Evolutionary conservation across 2,329 filamentous ascomycete species (phyloP).

Genomic region (Alternaria arborescens): DNA sequence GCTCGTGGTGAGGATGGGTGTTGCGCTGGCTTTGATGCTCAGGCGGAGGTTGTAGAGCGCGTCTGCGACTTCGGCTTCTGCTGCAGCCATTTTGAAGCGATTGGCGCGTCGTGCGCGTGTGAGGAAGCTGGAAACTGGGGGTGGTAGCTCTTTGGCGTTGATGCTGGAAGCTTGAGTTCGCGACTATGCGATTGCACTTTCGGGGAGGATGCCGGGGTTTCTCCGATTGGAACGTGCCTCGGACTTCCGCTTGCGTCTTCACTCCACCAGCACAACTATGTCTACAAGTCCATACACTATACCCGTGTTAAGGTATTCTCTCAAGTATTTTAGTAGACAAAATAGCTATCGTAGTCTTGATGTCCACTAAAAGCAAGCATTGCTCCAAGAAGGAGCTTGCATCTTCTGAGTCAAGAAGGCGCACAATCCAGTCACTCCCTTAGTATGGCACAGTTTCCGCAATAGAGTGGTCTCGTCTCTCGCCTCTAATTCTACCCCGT

Average conservation of each 20-base stretch:
- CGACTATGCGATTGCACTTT: conserved; percentile 25
- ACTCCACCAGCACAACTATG: not conserved
- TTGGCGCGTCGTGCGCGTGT: conserved; percentile 25
- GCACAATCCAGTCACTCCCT: too few relatives aligned
- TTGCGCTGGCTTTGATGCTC: conserved; percentile 75
- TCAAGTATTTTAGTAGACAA: not conserved
- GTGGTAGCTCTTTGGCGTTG: not conserved
- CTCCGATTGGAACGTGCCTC: conserved; percentile 21
- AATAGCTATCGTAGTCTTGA: too few relatives aligned
- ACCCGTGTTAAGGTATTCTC: not conserved
- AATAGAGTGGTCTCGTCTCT: too few relatives aligned
- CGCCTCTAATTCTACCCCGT: too few relatives aligned
- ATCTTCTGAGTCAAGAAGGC: too few relatives aligned
- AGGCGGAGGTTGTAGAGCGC: conserved; percentile 84
- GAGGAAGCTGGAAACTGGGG: not conserved
- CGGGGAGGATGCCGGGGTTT: conserved; percentile 17
- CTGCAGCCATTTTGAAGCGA: conserved; percentile 28
- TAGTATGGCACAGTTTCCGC: too few relatives aligned
- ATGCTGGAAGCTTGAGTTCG: conserved; percentile 10
- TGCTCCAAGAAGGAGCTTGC: too few relatives aligned
- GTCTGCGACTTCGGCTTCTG: conserved; percentile 60
- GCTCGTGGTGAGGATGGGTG: conserved; percentile 77
- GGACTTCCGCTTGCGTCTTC: not conserved
- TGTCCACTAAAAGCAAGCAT: too few relatives aligned
- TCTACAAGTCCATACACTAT: not conserved